Base-by-base conservation (phyloP, 2,329 filamentous ascomycete genomes). In the Trichoderma pleuroti region DNA sequence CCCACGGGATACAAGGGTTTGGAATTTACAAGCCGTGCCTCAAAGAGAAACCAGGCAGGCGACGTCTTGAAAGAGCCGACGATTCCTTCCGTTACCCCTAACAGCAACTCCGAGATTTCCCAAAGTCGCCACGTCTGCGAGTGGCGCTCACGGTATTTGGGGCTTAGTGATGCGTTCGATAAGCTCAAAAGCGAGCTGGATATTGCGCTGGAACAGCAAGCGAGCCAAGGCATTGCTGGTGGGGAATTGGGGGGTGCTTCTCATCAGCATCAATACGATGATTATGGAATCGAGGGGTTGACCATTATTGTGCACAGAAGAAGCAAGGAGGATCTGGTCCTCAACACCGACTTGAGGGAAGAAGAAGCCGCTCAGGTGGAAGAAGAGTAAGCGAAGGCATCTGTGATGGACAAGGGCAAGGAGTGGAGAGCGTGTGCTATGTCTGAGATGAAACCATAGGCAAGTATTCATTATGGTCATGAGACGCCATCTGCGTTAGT, bases 251-350 rank as follows among this genome's bases (percentile, higher is more conserved):
- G 18, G 11, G 39, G 28, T 28, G 24, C 39, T 18, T 64, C 65
- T 3, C 39, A 62, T 1, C 70, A 72, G 14, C 39, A 71, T n/a
- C 68, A 67, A 12, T 73, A 69, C 42, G 79, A 79, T 18, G 80
- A 83, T 28, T 73, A 83, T 59, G 82, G 81, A 18, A 82, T 87
- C 34, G 80, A 85, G 71, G 84, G 84, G 12, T 75, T 87, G 65
- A 87, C 85, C 7, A 83, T 86, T 71, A 82, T 86, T 60, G 78
- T 87, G 76, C 86, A 86, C 76, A 77, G 85, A 74, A 83, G 77
- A 74, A 81, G 82, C 57, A 84, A 81, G 76, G 84, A 86, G 61
- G 85, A 87, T 72, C 74, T 87, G 74, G 81, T 86, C 60, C 84
- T 87, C 74, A 85, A 84, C 68, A 86, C 85, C 3, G 82, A 86